phyloP scores from a whole-genome alignment of 2,329 filamentous ascomycete species.

The Exophiala viscosa region DNA sequence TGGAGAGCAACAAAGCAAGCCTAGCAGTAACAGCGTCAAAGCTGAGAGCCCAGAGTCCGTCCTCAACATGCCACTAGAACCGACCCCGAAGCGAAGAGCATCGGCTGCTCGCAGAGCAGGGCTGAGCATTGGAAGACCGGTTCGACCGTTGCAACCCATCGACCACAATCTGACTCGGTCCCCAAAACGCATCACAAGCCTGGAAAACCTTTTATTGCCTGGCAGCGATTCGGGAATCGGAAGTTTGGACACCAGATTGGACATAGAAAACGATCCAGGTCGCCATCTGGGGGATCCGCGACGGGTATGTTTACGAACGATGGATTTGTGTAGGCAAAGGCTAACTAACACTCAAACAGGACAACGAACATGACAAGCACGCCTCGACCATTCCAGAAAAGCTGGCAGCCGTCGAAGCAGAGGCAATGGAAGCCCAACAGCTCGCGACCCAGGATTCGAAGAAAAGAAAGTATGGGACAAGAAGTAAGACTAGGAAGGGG shows the following conservation, averaged over 20 bases:
- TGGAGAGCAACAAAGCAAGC: background rate
- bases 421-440: slow-evolving; percentile 39
- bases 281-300: slow-evolving; percentile 10
- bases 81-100: slow-evolving; percentile 15
- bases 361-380: slow-evolving; percentile 23
- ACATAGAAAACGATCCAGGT: slow-evolving; percentile 6
- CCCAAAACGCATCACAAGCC: background rate
- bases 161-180: slow-evolving; percentile 12
- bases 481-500: slow-evolving; percentile 7
- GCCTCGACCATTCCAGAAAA: slow-evolving; percentile 41
- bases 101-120: slow-evolving; percentile 23
- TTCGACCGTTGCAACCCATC: slow-evolving; percentile 18
- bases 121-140: slow-evolving; percentile 19
- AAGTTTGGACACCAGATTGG: slow-evolving; percentile 5
- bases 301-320: slow-evolving; percentile 10
- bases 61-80: slow-evolving; percentile 17
- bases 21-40: slow-evolving; percentile 2
- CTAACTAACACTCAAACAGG: slow-evolving; percentile 23
- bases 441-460: slow-evolving; percentile 19
- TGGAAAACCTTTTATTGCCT: slow-evolving; percentile 1
- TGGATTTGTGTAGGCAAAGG: background rate
- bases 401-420: slow-evolving; percentile 41
- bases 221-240: slow-evolving; percentile 12
- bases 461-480: slow-evolving; percentile 16
- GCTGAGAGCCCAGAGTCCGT: slow-evolving; percentile 12